Evolutionary conservation across 768 basidiomycete genomes (phyloP).

Genomic region (Mycena filopes): DNA sequence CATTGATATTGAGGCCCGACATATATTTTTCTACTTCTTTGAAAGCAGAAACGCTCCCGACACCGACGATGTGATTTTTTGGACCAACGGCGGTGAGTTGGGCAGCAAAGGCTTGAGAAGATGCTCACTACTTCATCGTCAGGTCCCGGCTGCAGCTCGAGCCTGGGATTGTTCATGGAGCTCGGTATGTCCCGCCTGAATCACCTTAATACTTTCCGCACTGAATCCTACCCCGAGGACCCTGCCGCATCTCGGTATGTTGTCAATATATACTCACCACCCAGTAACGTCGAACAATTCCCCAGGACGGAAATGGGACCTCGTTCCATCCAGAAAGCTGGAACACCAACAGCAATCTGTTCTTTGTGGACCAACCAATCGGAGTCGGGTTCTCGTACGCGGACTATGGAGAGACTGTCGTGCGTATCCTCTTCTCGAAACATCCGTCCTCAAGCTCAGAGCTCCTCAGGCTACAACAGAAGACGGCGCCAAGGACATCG

Average conservation of each 20-base stretch:
- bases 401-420: constrained; percentile 69
- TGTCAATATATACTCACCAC: background rate
- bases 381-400: constrained; percentile 74
- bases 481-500: constrained; percentile 20
- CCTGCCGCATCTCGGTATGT: constrained; percentile 64
- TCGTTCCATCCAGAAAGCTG: constrained; percentile 69
- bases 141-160: constrained; percentile 56
- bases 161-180: constrained; percentile 79
- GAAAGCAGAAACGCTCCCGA: constrained; percentile 72
- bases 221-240: constrained; percentile 52
- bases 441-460: background rate
- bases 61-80: constrained; percentile 70
- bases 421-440: background rate
- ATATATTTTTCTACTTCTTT: constrained; percentile 83
- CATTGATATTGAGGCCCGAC: constrained; percentile 70
- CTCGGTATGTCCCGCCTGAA: constrained; percentile 48
- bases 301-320: constrained; percentile 54
- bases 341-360: constrained; percentile 74
- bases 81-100: constrained; percentile 61
- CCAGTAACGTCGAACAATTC: too few relatives aligned
- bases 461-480: background rate
- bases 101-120: constrained; percentile 5
- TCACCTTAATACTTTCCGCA: too few relatives aligned
- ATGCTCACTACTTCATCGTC: background rate
- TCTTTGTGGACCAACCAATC: constrained; percentile 72